A percentile compares a stretch with the other conserved stretches of the same genome.
Conservation (phyloP, 768 basidiomycete genomes). For the Brasilioporus rufonigricans region DNA sequence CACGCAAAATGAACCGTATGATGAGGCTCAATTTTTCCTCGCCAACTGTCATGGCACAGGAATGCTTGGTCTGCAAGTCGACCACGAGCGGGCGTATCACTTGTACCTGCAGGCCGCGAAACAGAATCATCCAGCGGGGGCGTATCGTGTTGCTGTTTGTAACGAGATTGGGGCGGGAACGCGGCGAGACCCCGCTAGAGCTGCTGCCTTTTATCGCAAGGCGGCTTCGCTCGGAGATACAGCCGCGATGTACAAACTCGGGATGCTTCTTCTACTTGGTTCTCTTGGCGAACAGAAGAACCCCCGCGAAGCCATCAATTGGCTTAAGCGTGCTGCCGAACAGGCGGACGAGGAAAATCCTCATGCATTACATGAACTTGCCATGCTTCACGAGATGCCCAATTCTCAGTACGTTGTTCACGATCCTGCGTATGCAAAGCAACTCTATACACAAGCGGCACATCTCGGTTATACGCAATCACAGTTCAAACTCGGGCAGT, state of each 20-base stretch:
- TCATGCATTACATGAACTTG: slow-evolving; percentile 96
- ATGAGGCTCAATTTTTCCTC: slow-evolving; percentile 97
- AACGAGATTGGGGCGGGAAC: slow-evolving; percentile 99
- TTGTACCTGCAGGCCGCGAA: slow-evolving; percentile 96
- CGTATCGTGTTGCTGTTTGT: slow-evolving; percentile 96
- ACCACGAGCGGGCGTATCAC: slow-evolving; percentile 97
- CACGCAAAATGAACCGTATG: slow-evolving; percentile 86
- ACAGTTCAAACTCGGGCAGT: slow-evolving; percentile 94
- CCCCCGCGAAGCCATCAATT: slow-evolving; percentile 87
- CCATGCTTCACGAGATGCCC: slow-evolving; percentile 73
- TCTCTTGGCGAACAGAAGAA: slow-evolving; percentile 80
- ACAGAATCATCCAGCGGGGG: slow-evolving; percentile 93
- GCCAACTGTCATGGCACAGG: slow-evolving; percentile 98
- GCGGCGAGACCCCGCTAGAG: slow-evolving; percentile 79
- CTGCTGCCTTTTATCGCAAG: slow-evolving; percentile 94
- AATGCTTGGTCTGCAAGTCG: slow-evolving; percentile 90
- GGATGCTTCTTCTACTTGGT: slow-evolving; percentile 92
- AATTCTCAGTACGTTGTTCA: slow-evolving; percentile 66
- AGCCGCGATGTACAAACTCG: slow-evolving; percentile 99
- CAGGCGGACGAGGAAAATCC: slow-evolving; percentile 99
- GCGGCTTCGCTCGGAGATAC: slow-evolving; percentile 96
- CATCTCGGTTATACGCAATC: slow-evolving; percentile 92
- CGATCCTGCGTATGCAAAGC: slow-evolving; percentile 81
- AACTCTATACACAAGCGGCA: slow-evolving; percentile 85
- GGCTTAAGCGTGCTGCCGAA: slow-evolving; percentile 92